Base-by-base conservation (phyloP, 768 basidiomycete species). In the Krasilnikovozyma curviuscula region DNA sequence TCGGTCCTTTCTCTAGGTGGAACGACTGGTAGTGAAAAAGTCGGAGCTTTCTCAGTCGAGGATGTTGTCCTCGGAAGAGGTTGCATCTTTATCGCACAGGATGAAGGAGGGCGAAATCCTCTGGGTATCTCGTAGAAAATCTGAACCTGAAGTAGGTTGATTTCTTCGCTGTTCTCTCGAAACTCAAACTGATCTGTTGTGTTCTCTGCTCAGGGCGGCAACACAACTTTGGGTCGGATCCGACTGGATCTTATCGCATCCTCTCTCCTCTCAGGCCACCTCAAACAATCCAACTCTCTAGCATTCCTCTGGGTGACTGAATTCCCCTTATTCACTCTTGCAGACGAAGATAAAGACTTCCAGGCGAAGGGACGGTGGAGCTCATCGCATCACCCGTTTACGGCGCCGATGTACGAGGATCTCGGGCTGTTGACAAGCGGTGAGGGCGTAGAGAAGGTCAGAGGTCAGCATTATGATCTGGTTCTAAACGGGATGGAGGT, bases 291-390 rank as follows among this genome's bases (percentile, higher is more conserved):
- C 3, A 46, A 69, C 25, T 65, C 65, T 23, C 83, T 83, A 40
- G 79, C 83, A 63, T 89, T 95, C 65, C 70, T 89, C 18, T 95
- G 89, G 89, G 75, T 95, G 45, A 91, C 85, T 5, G 86, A 91
- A 63, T 93, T 93, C 62, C 89, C 89, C 13, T 71, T 95, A 21
- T 93, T 91, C 68, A 77, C 88, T 14, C 76, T 71, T 27, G 76
- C 79, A 31, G 88, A 93, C 62, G 70, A 71, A 47, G 88, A 93
- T 68, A 93, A 93, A 66, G 77, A 82, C 31, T 75, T 79, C 60
- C 66, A 86, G 27, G 81, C 85, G 3, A 73, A 76, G 48, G 88
- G 88, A 27, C 71, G 86, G 58, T 91, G 84, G 83, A 81, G 82
- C 55, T 82, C 81, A 54, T 78, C 83, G 3, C 89, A 95, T 59